Conservation (phyloP, 805 yeast genomes). For the Wickerhamiella spandovensis region DNA sequence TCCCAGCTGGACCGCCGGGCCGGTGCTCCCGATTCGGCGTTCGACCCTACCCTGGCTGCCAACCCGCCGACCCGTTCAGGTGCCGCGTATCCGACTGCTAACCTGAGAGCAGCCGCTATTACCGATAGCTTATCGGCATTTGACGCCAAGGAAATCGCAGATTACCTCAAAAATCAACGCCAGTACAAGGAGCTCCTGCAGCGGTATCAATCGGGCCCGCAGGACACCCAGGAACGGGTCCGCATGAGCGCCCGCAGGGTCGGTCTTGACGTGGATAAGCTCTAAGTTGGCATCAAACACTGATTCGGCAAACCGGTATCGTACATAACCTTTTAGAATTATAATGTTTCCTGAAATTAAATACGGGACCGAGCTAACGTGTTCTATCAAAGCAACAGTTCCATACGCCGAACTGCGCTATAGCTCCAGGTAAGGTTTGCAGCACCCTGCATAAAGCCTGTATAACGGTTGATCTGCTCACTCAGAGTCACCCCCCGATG, state of each 20-base stretch:
- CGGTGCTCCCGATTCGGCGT: background rate
- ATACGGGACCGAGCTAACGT: background rate
- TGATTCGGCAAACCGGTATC: background rate
- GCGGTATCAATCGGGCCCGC: conserved; percentile 68
- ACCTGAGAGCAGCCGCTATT: conserved; percentile 11
- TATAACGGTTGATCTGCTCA: conserved; percentile 74
- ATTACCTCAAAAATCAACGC: conserved; percentile 59
- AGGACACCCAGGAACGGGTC: conserved; percentile 68
- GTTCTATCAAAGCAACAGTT: background rate
- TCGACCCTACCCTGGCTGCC: background rate
- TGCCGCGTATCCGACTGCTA: conserved; percentile 10
- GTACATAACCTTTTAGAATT: background rate
- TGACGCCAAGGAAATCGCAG: conserved; percentile 34
- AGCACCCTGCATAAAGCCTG: conserved; percentile 85
- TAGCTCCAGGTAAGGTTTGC: conserved; percentile 82
- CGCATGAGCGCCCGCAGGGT: conserved; percentile 73
- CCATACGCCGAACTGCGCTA: conserved; percentile 50
- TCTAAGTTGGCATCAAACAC: too few species aligned
- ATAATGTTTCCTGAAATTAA: background rate
- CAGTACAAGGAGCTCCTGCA: conserved; percentile 66
- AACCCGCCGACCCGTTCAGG: background rate
- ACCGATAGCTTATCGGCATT: background rate
- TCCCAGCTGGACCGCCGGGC: conserved; percentile 1
- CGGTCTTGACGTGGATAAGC: conserved; percentile 43
- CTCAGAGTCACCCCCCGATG: conserved; percentile 60